Evolutionary conservation across 208 protist genomes (phyloP).

Genomic region (Acanthamoeba sp.): DNA sequence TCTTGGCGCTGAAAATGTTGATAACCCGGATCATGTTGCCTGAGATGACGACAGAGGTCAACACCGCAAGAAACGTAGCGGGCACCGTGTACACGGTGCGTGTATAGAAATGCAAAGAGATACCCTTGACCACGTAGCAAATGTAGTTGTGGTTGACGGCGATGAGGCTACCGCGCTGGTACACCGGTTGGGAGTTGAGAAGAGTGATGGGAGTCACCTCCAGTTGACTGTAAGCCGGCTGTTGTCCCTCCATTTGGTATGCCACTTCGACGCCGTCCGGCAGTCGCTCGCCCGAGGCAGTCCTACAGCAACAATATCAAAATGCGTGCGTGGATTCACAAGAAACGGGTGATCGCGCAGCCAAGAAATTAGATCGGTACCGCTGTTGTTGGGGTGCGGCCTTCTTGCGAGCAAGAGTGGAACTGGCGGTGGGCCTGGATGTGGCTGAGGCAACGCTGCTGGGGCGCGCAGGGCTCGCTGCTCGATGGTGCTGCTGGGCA

Average conservation of each 20-base stretch:
- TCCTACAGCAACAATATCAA: background rate
- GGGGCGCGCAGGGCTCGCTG: background rate
- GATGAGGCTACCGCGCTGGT: constrained; percentile 65
- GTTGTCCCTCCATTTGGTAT: background rate
- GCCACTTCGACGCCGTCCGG: background rate
- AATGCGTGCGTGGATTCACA: background rate
- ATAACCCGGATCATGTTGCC: constrained; percentile 71
- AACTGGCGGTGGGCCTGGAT: constrained; percentile 1
- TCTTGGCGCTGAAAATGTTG: constrained; percentile 64
- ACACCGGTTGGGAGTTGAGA: constrained; percentile 36
- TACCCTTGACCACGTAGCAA: constrained; percentile 73
- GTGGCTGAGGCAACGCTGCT: background rate
- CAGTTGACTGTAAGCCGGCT: background rate
- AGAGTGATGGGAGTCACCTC: constrained; percentile 71
- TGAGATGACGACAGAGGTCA: background rate
- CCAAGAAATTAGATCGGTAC: background rate
- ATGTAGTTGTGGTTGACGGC: constrained; percentile 74
- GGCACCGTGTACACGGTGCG: too few relatives aligned
- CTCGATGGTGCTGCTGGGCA: background rate
- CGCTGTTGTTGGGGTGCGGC: background rate
- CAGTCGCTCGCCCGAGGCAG: constrained; percentile 1
- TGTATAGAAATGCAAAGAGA: background rate
- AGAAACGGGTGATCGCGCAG: background rate
- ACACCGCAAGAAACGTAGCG: too few relatives aligned
- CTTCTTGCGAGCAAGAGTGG: background rate